Percentiles rank a stretch among this genome's conserved stretches.
phyloP scores from a whole-genome alignment of 768 basidiomycete species.

The Suillus hirtellus region DNA sequence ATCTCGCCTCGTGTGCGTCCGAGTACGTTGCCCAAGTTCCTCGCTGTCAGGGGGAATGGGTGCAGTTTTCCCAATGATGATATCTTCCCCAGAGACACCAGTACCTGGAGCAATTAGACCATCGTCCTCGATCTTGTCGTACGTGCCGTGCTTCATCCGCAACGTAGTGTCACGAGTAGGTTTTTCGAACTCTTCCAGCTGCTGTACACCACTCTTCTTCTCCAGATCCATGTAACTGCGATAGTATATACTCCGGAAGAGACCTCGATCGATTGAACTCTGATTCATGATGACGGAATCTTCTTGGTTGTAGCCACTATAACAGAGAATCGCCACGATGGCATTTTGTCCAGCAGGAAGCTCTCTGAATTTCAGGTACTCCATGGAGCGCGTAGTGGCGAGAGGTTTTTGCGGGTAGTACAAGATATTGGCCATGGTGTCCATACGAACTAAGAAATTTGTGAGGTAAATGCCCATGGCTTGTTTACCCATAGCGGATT shows the following conservation, averaged over 20 bases:
- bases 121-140: slow-evolving; percentile 97
- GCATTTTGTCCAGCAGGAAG: slow-evolving; percentile 99
- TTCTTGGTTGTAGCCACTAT: slow-evolving; percentile 99
- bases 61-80: slow-evolving; percentile 98
- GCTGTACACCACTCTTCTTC: slow-evolving; percentile 91
- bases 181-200: slow-evolving; percentile 96
- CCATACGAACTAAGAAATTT: slow-evolving; percentile 98
- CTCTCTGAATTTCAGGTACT: slow-evolving; percentile 98
- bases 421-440: slow-evolving; percentile 99
- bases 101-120: slow-evolving; percentile 96
- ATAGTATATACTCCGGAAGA: slow-evolving; percentile 99
- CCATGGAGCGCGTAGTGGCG: slow-evolving; percentile 98
- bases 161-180: slow-evolving; percentile 91
- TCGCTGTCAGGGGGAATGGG: slow-evolving; percentile 96
- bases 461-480: slow-evolving; percentile 99
- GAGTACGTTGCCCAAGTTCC: slow-evolving; percentile 94
- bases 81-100: slow-evolving; percentile 94
- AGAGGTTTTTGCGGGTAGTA: slow-evolving; percentile 99
- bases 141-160: slow-evolving; percentile 97
- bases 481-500: slow-evolving; percentile 99
- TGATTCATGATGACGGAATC: slow-evolving; percentile 99
- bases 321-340: slow-evolving; percentile 96
- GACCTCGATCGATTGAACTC: slow-evolving; percentile 94
- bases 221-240: slow-evolving; percentile 98
- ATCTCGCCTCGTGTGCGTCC: slow-evolving; percentile 90